phyloP scores from a whole-genome alignment of 2,329 filamentous ascomycete genomes.

The Fusarium armeniacum region DNA sequence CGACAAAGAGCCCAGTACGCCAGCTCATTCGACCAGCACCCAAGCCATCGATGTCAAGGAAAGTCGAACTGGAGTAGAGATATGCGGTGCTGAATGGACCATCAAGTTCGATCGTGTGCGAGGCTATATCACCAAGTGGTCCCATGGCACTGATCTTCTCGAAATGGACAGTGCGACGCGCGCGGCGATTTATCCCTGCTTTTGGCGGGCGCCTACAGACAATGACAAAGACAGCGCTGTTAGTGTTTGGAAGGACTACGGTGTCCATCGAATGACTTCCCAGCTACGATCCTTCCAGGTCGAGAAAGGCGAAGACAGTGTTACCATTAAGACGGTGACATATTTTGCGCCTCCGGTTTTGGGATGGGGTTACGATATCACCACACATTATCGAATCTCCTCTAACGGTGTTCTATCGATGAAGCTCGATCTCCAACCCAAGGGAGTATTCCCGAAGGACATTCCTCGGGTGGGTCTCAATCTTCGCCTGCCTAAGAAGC shows the following conservation, averaged over 20 bases:
- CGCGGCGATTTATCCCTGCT: conserved; percentile 14
- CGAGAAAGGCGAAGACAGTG: rapidly evolving
- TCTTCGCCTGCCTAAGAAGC: conserved; percentile 5
- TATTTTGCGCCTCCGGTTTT: conserved; percentile 20
- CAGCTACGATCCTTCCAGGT: conserved; percentile 16
- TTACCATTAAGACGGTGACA: neutral
- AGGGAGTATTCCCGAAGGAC: neutral
- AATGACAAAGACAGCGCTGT: conserved; percentile 20
- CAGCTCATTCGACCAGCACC: rapidly evolving
- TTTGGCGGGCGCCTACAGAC: conserved; percentile 22
- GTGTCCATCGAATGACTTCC: conserved; percentile 21
- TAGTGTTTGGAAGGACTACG: conserved; percentile 13
- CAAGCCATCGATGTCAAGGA: neutral
- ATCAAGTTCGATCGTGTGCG: conserved; percentile 9
- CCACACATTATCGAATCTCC: conserved; percentile 3
- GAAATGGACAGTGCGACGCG: neutral
- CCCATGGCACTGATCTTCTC: neutral
- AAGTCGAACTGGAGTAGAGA: neutral
- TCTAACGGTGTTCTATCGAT: neutral
- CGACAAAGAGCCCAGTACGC: neutral
- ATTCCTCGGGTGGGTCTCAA: conserved; percentile 12
- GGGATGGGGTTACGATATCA: conserved; percentile 22
- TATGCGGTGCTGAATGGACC: neutral
- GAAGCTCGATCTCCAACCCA: neutral
- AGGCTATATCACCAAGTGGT: conserved; percentile 22